Conservation (phyloP, 2,329 filamentous ascomycete genomes). For the Ophiostoma montium region DNA sequence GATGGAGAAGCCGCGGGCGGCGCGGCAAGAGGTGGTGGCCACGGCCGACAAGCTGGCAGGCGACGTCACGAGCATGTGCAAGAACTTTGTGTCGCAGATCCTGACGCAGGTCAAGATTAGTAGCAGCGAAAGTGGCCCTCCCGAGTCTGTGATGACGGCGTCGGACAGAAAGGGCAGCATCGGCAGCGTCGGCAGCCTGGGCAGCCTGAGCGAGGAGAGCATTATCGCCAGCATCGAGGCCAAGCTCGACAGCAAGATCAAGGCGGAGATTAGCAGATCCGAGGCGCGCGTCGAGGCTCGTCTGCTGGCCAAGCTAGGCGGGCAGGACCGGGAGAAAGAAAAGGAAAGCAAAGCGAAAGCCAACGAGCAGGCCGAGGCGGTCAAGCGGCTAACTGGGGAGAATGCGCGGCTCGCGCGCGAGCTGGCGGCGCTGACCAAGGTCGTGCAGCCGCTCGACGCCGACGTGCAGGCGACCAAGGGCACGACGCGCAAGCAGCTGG, state of each 20-base stretch:
- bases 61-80: not conserved
- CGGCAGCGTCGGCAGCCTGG: no score
- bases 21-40: not conserved
- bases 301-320: not conserved
- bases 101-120: not conserved
- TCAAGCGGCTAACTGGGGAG: not conserved
- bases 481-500: no score
- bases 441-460: not conserved
- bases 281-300: not conserved
- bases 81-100: constrained; percentile 1
- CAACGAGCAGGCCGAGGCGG: not conserved
- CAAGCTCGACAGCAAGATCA: not conserved
- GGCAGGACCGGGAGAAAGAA: not conserved
- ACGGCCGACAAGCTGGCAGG: not conserved
- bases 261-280: not conserved
- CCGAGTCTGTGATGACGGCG: no score
- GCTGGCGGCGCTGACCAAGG: not conserved
- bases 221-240: not conserved
- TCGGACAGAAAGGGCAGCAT: no score
- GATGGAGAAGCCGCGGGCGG: not conserved
- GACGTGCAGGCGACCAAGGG: not conserved
- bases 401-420: not conserved
- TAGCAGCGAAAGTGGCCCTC: not conserved
- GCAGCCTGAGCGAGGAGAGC: no score
- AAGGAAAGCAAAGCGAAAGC: not conserved